A percentile compares a stretch with the other conserved stretches of the same genome.
Evolutionary conservation across 495 filamentous ascomycete species (phyloP).

Genomic region (Hypoxylon trugodes): DNA sequence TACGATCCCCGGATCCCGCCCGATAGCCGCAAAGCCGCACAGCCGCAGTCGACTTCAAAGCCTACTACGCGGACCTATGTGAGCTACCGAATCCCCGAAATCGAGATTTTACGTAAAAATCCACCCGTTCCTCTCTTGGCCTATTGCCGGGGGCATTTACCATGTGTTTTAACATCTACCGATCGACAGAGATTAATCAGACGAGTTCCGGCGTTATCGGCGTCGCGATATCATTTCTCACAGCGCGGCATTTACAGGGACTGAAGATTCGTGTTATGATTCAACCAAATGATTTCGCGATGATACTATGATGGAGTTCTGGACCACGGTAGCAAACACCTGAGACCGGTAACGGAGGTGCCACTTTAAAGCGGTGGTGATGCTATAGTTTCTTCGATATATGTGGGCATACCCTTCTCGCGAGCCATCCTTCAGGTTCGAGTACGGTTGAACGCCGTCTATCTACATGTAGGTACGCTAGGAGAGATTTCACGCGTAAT

Average conservation of each 20-base stretch:
- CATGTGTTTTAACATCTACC: slow-evolving; percentile 6
- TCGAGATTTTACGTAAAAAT: background rate
- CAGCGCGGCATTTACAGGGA: slow-evolving; percentile 13
- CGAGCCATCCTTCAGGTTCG: too few relatives aligned
- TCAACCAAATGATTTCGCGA: background rate
- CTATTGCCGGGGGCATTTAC: background rate
- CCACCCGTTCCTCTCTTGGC: background rate
- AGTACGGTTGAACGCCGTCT: too few relatives aligned
- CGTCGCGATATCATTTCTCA: background rate
- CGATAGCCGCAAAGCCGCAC: slow-evolving; percentile 33
- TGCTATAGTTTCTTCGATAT: background rate
- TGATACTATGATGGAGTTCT: background rate
- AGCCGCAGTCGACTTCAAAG: slow-evolving; percentile 10
- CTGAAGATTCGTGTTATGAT: background rate
- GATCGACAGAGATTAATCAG: background rate
- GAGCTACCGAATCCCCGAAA: background rate
- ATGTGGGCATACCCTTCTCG: background rate
- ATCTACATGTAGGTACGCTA: background rate
- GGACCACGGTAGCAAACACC: background rate
- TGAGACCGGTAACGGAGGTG: background rate
- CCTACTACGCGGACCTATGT: background rate
- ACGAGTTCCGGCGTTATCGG: background rate
- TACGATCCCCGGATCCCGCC: slow-evolving; percentile 18
- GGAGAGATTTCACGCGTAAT: background rate
- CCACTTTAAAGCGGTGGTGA: background rate